Conservation (phyloP, 2,329 filamentous ascomycete genomes). For the Podosphaera xanthii region DNA sequence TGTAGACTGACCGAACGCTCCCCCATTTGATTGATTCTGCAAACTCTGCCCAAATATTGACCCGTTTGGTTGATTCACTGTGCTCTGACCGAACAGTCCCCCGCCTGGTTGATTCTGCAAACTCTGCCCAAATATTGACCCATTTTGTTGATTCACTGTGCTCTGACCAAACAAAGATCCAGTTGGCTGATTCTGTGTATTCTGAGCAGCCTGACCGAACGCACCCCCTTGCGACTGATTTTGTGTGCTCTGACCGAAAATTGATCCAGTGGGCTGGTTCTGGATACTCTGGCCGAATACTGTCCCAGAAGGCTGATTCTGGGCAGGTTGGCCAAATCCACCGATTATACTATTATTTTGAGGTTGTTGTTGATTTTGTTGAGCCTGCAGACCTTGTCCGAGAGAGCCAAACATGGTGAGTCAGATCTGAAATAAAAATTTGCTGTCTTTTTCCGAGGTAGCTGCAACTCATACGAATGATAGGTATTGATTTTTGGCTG, state of each 20-base stretch:
- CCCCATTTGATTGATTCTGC: slow-evolving; percentile 5
- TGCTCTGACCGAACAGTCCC: neutral
- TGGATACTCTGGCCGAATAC: neutral
- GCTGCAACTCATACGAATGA: too few species aligned
- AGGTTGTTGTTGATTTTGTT: slow-evolving; percentile 4
- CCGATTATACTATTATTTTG: slow-evolving; percentile 1
- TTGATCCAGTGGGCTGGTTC: neutral
- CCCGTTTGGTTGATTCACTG: neutral
- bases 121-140: neutral
- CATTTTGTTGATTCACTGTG: neutral
- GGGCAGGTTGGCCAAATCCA: slow-evolving; percentile 1
- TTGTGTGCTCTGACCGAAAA: neutral
- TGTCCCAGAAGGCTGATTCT: slow-evolving; percentile 3
- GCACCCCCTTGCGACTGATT: neutral
- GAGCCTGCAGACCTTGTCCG: slow-evolving; percentile 1
- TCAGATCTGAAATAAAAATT: too few species aligned
- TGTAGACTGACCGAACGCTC: neutral
- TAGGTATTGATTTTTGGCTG: neutral
- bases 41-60: slow-evolving; percentile 6
- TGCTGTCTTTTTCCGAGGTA: too few species aligned
- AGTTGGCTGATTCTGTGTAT: slow-evolving; percentile 1
- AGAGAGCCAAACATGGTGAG: slow-evolving; percentile 1
- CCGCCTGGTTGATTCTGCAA: neutral
- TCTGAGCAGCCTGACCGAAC: neutral
- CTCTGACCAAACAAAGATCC: slow-evolving; percentile 1